These are phyloP conservation scores for Oidium heveae DNA, from an alignment of 2,329 filamentous ascomycete species.

Conservation along the genomic window DNA sequence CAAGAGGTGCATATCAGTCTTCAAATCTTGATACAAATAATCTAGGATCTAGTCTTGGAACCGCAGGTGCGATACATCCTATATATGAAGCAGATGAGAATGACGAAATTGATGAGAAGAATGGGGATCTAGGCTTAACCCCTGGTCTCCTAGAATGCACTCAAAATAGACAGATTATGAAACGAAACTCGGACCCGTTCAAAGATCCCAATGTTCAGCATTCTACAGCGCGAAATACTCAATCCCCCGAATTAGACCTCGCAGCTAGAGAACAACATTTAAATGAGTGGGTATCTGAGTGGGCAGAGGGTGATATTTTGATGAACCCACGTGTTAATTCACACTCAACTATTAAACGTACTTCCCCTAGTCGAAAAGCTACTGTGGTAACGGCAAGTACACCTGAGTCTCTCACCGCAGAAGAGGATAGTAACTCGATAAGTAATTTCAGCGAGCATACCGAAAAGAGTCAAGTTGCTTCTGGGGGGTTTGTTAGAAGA, in stretches of 20 bases:
- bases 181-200: conserved; percentile 10
- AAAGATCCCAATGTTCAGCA: conserved; percentile 6
- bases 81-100: conserved; percentile 37
- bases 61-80: conserved; percentile 29
- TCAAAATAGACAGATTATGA: conserved; percentile 2
- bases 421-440: conserved; percentile 13
- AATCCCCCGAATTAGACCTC: conserved; percentile 7
- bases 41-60: conserved; percentile 17
- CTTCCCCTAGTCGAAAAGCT: conserved; percentile 12
- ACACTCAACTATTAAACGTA: conserved; percentile 10
- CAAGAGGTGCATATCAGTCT: conserved; percentile 16
- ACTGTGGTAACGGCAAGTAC: conserved; percentile 9
- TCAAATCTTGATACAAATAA: conserved; percentile 19
- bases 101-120: conserved; percentile 4
- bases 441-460: conserved; percentile 15
- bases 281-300: conserved; percentile 15
- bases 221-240: conserved; percentile 1
- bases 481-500: conserved; percentile 10
- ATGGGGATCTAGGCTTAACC: conserved; percentile 5
- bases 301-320: conserved; percentile 14
- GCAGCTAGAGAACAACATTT: conserved; percentile 13
- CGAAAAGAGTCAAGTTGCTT: conserved; percentile 10
- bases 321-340: conserved; percentile 10
- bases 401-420: conserved; percentile 8
- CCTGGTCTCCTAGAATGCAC: conserved; percentile 5